Base-by-base conservation (phyloP, 2,329 filamentous ascomycete species). In the Hortaea sp. region DNA sequence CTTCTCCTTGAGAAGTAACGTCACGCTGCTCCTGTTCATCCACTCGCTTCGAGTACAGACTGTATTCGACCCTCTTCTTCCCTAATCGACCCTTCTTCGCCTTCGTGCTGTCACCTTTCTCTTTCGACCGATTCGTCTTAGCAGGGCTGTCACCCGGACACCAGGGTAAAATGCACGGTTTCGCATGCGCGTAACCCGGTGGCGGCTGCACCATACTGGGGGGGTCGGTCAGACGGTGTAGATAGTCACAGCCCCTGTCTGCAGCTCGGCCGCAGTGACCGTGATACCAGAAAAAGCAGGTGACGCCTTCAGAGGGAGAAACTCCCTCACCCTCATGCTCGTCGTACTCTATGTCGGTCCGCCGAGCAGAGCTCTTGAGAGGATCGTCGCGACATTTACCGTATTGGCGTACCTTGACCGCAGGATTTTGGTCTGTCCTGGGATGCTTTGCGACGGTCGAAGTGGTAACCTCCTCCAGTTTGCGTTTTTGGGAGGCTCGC, bases 261-360 rank as follows among this genome's bases (percentile, higher is more conserved):
- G 13, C 10, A 10, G 46, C 43, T 11, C 49, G 43, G 5, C 42
- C 39, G 31, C 52, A 55, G 5, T n/a, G 7, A 12, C 48, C 51
- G 30, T 55, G 55, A 28, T 54, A 53, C 51, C 53, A 57, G 48
- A 49, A 50, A 31, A 56, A 56, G 44, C 52, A 56, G 3, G 47
- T 53, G 10, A 48, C 37, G 6, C 13, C 13, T 30, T 29, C 39
- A 12, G 9, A 12, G 39, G 9, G 11, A 11, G 38, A 9, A 27
- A 28, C 10, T 41, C 13, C 28, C 6, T 28, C 29, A 10, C 13
- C 39, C 9, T 27, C 20, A 11, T 7, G 20, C 28, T 41, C 10
- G 39, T 41, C 39, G 28, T 41, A 27, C 9, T 28, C 9, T 7
- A 41, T 7, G 39, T 39, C 7, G 2, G 37, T 20, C n/a, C 9